Base-by-base conservation (phyloP, 169 alveolate genomes). In the Theileria parva region DNA sequence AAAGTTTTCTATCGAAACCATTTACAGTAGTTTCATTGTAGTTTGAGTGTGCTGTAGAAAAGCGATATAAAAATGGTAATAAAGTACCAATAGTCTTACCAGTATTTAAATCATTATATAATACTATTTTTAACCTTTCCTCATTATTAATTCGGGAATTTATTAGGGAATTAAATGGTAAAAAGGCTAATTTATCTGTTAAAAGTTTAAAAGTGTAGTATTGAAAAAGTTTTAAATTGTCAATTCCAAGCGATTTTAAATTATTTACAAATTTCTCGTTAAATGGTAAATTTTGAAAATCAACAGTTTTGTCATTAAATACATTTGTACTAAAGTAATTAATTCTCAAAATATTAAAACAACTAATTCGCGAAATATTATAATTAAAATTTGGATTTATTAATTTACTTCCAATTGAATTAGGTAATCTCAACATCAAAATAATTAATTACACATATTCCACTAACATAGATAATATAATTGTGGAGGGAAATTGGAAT, bases 21-120 rank as follows among this genome's bases (percentile, higher is more conserved):
- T 44, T 44, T 4, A 4, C 8, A 4, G 8, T 15, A 44, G 3
- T 44, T 44, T 44, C 8, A 8, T 44, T 44, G 12, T 7, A 44
- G 53, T 44, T 44, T 44, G 53, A 44, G 53, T 44, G 53, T 44
- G 53, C 8, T 19, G 28, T 19, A 63, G 71, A 12, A 28, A 67
- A 76, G 15, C 51, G 12, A n/a, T 76, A 74, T 65, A 83, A 48
- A 27, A 83, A 79, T 12, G 89, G 89, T 13, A 83, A n/a, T 34
- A 83, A 53, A 25, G 76, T 66, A 23, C 89, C 89, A 1, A 76
- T n/a, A 1, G 89, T 60, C 53, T 67, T 50, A 12, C 89, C 89
- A 7, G 77, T 57, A 50, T 50, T 63, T 15, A 25, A 34, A 15
- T 65, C 86, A 55, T 83, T 83, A 69, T 83, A 55, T 44, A 83